Evolutionary conservation across 805 yeast species (phyloP), one percentile per base, ranked within the genome.

Genomic region (Blastobotrys terrestris): DNA sequence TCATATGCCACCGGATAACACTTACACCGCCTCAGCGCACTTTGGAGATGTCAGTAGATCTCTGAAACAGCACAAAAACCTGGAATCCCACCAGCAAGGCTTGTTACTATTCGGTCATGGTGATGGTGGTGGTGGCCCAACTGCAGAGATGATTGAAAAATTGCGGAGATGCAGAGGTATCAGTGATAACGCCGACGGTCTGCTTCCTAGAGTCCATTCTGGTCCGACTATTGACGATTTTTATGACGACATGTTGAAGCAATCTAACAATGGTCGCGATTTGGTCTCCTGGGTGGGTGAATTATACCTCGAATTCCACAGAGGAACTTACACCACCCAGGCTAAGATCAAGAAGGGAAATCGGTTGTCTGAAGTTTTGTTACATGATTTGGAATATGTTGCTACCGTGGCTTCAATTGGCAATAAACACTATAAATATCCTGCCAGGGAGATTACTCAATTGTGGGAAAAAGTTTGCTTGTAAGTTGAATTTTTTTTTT

Each of bases 111-210:
- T 80, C 62, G 99, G 99, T 41, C 84, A 86, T 62, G 99, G 99
- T 63, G 99, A 92, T 67, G 99, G 99, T 61, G 99, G 99, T 56
- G 99, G 99, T 58, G 99, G 99, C 5, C 98, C 99, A 46, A 84
- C 88, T 2, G 86, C 87, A 41, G 96, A 87, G 63, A 91, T 90
- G 96, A 63, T 92, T 57, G 98, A 94, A 65, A 91, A 89, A 66
- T 76, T 92, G 63, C 81, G 98, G 65, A 82, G 98, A 61, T 84
- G 92, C 66, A 79, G 98, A 63, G 97, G 97, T 14, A 68, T 91
- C 55, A 78, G 90, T 18, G 86, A 92, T 63, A 84, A 84, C 3
- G 84, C 84, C 13, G 48, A 26, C 3, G 95, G 92, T 2, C 75
- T 78, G 47, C 77, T 94, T 54, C 98, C 98, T 2, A 78, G 85